Base-by-base conservation (phyloP, 192 early-diverging fungal species). In the Coemansia sp. region DNA sequence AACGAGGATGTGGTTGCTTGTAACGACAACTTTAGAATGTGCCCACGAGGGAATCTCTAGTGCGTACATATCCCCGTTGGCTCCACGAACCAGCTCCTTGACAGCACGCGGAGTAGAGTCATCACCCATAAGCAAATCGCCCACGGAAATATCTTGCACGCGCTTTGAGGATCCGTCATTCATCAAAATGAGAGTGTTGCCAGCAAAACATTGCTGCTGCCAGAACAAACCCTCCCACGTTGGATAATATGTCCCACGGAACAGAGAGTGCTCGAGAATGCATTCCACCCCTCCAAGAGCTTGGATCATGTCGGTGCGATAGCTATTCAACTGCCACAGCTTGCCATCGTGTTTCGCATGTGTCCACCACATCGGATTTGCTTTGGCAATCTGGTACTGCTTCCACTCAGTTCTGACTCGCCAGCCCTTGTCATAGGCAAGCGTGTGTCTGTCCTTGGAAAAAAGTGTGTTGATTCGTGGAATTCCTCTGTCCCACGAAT, bases 391-490 rank as follows among this genome's bases (percentile, higher is more conserved):
- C 74, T 99, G 97, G 74, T 94, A 99, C 86, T 97, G 93, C 85
- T 99, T 99, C 78, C 94, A 98, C 69, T 96, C 95, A 20, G 94
- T 93, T 60, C 97, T 86, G 20, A 99, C 87, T 68, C 97, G 90
- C 97, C 97, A 99, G 46, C 97, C 97, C 86, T 97, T 98, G 76
- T 99, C 97, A 75, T 98, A 99, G 37, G 97, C 97, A 55, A 99
- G 85, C 8, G 97, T 99, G 71, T 98, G 95, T n/a, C 97, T 82
- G 77, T 99, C 97, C 85, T 96, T 97, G 54, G 94, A 93, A 88
- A 99, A 99, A 72, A 99, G 83, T 62, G 96, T 99, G 83, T 97
- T 97, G 84, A 99, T 97, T 64, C 97, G 88, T 16, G 97, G 97
- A 77, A 99, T 92, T 80, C 97, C 97, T 54, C 97, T 89, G 76